Base-by-base conservation (phyloP, 352 stramenopile species). In the Pythium aphanidermatum region DNA sequence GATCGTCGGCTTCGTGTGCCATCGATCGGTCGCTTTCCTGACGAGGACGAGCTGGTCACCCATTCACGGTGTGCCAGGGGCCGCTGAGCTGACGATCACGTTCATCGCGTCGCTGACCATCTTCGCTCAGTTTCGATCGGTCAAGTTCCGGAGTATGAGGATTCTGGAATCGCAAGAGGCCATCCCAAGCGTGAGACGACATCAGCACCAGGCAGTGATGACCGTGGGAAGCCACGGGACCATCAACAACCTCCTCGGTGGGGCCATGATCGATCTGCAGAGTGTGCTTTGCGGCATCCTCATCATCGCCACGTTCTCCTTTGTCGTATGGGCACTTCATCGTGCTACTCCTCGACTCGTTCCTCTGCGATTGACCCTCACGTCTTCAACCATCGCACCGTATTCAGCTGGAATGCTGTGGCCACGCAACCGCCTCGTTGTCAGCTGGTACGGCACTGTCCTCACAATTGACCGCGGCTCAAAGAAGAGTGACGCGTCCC, bases 21-120 rank as follows among this genome's bases (percentile, higher is more conserved):
- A 78, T 17, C n/a, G n/a, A n/a, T 3, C 49, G 1, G 8, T 64
- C 8, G 2, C 6, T 3, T n/a, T 33, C 9, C 17, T 13, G 7
- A 51, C 41, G 6, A 37, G 8, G 16, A 32, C 32, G 8, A 32
- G 13, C 34, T 29, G 30, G 43, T 46, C 17, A 20, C 40, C 40
- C 56, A 58, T 5, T 46, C 49, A 32, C 46, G 50, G 7, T 51
- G 57, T 80, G 3, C 42, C 58, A 2, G 65, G 68, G 0, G 54
- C 68, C 0, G 47, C 59, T 0, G 65, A 75, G 27, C 61, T 79
- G 12, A 41, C 60, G 14, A 46, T 79, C 12, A 73, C 58, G 12
- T 38, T 54, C 0, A 55, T 79, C 4, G 65, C 54, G n/a, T 58
- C 46, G 19, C 26, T 67, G 9, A 74, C 52, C 0, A 58, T 74